Conservation (phyloP, 2,329 filamentous ascomycete species). For the Drechslerella coelobrocha region DNA sequence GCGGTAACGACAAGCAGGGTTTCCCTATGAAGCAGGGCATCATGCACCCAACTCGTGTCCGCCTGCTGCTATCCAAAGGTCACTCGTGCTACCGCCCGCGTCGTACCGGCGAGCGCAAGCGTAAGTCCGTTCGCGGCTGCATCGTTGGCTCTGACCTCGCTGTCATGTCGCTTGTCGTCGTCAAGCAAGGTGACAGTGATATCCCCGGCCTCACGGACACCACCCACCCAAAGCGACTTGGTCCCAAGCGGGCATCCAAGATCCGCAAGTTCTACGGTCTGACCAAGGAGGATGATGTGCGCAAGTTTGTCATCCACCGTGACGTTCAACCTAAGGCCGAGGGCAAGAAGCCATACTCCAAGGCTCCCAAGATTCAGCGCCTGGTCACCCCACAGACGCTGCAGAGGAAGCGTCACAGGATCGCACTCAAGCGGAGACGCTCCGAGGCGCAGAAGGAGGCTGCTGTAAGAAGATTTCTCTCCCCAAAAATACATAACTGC, state of each 20-base stretch:
- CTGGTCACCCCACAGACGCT: slow-evolving; percentile 99
- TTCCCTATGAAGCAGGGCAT: slow-evolving; percentile 99
- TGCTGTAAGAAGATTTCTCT: slow-evolving; percentile 75
- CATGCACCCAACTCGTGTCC: slow-evolving; percentile 98
- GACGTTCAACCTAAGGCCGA: slow-evolving; percentile 97
- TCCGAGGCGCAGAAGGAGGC: slow-evolving; percentile 98
- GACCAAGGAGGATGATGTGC: slow-evolving; percentile 99
- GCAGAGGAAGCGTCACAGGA: slow-evolving; percentile 98
- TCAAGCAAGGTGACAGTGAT: slow-evolving; percentile 96
- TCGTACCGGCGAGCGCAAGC: slow-evolving; percentile 97
- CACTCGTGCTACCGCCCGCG: slow-evolving; percentile 99
- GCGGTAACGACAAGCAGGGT: slow-evolving; percentile 99
- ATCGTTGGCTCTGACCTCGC: slow-evolving; percentile 96
- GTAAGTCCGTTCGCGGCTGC: slow-evolving; percentile 98
- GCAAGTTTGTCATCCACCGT: slow-evolving; percentile 99
- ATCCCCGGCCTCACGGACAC: slow-evolving; percentile 96
- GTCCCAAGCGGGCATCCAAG: slow-evolving; percentile 99
- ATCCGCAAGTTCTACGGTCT: slow-evolving; percentile 99
- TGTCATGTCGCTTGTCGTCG: slow-evolving; percentile 89
- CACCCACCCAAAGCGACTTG: slow-evolving; percentile 98
- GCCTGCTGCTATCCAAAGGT: slow-evolving; percentile 87
- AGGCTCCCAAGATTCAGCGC: slow-evolving; percentile 99
- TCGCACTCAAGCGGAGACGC: slow-evolving; percentile 97
- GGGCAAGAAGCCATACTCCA: slow-evolving; percentile 98
- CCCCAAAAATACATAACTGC: slow-evolving; percentile 4